Evolutionary conservation across 352 stramenopile species (phyloP).

Genomic region (Pythium chondricola): DNA sequence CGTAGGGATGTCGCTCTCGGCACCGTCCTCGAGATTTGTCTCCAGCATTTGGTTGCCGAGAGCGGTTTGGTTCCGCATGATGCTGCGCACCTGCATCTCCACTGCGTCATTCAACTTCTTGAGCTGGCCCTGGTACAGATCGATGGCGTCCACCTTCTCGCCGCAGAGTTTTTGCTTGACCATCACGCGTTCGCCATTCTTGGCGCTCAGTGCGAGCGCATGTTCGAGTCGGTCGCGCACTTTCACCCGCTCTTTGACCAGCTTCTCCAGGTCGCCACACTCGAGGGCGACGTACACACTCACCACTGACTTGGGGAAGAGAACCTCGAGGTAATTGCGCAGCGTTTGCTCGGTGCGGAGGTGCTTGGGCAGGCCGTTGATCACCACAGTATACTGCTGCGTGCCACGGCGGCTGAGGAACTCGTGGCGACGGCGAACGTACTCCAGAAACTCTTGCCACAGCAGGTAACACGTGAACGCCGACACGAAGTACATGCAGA

Average conservation of each 20-base stretch:
- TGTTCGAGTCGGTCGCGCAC: slow-evolving; percentile 69
- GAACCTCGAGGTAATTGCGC: slow-evolving; percentile 65
- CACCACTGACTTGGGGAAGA: slow-evolving; percentile 67
- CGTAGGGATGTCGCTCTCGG: slow-evolving; percentile 18
- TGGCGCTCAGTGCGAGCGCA: slow-evolving; percentile 48
- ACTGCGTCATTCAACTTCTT: slow-evolving; percentile 68
- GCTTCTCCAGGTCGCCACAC: slow-evolving; percentile 64
- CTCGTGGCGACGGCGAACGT: slow-evolving; percentile 65
- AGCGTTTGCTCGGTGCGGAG: slow-evolving; percentile 71
- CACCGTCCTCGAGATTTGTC: slow-evolving; percentile 20
- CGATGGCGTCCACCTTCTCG: slow-evolving; percentile 61
- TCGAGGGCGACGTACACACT: slow-evolving; percentile 73
- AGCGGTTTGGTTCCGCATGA: slow-evolving; percentile 57
- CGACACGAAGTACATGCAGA: slow-evolving; percentile 63
- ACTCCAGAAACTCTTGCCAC: slow-evolving; percentile 64
- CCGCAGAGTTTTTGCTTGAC: slow-evolving; percentile 31
- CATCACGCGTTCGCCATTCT: slow-evolving; percentile 53
- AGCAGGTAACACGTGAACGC: slow-evolving; percentile 54
- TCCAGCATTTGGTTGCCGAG: slow-evolving; percentile 58
- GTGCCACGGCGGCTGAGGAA: slow-evolving; percentile 54
- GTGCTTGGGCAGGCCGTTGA: slow-evolving; percentile 68
- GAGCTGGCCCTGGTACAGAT: slow-evolving; percentile 60
- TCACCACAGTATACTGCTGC: slow-evolving; percentile 75
- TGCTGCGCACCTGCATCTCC: slow-evolving; percentile 66
- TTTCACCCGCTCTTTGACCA: slow-evolving; percentile 61